A percentile compares a stretch with the other conserved stretches of the same genome.
Evolutionary conservation across 495 filamentous ascomycete species (phyloP).

Genomic region (Penicillium maclennaniae): DNA sequence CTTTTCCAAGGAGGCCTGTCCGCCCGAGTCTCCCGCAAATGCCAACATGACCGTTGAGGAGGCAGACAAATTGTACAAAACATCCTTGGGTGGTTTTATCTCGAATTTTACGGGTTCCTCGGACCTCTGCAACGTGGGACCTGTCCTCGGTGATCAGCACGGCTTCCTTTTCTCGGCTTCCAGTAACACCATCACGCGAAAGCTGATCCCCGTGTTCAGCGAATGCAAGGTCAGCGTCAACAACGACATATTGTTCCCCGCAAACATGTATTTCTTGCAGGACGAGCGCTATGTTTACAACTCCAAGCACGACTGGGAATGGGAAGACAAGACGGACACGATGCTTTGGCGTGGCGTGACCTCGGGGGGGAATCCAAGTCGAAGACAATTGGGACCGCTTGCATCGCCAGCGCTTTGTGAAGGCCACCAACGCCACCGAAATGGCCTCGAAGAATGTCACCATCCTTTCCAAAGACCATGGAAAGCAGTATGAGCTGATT

Average conservation of each 20-base stretch:
- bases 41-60: constrained; percentile 34
- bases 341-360: constrained; percentile 51
- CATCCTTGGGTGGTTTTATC: constrained; percentile 51
- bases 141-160: constrained; percentile 53
- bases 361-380: constrained; percentile 42
- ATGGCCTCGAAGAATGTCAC: constrained; percentile 33
- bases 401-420: constrained; percentile 49
- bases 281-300: constrained; percentile 63
- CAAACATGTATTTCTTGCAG: constrained; percentile 70
- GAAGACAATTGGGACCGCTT: constrained; percentile 32
- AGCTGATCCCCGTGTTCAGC: constrained; percentile 67
- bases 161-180: constrained; percentile 69
- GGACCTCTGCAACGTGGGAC: constrained; percentile 59
- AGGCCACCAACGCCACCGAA: constrained; percentile 55
- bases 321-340: constrained; percentile 36
- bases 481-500: constrained; percentile 14
- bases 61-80: constrained; percentile 31
- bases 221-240: constrained; percentile 74
- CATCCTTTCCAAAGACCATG: constrained; percentile 23
- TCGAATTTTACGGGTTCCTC: constrained; percentile 62
- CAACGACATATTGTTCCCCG: constrained; percentile 75
- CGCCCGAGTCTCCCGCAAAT: constrained; percentile 56
- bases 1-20: constrained; percentile 56
- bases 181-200: constrained; percentile 35
- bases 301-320: constrained; percentile 31